A percentile compares a stretch with the other conserved stretches of the same genome.
phyloP scores from a whole-genome alignment of 257 asterid genomes.

The Fraxinus quadrangulata region DNA sequence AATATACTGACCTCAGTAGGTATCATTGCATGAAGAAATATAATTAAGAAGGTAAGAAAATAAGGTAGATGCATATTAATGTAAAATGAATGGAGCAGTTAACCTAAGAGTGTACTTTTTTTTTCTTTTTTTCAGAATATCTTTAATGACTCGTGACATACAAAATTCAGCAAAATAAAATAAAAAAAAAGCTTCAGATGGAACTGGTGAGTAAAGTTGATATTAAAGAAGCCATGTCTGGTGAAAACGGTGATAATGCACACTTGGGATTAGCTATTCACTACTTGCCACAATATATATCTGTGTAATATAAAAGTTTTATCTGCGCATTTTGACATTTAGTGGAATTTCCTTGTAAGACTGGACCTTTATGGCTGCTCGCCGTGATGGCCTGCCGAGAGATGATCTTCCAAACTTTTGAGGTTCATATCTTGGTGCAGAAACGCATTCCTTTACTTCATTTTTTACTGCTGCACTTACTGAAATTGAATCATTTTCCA shows the following conservation, averaged over 20 bases:
- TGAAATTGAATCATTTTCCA: slow-evolving; percentile 37
- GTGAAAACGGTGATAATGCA: neutral
- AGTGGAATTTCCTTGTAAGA: slow-evolving; percentile 67
- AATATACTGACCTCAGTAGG: neutral
- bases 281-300: neutral
- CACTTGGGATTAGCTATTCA: neutral
- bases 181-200: neutral
- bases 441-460: slow-evolving; percentile 28
- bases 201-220: neutral
- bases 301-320: neutral
- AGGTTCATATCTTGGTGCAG: slow-evolving; percentile 28
- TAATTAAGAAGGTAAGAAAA: neutral
- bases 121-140: neutral
- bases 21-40: neutral
- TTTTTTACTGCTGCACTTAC: slow-evolving; percentile 18
- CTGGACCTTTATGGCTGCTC: slow-evolving; percentile 66
- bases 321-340: slow-evolving; percentile 73
- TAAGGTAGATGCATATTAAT: neutral
- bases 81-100: neutral
- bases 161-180: neutral
- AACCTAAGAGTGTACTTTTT: neutral
- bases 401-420: slow-evolving; percentile 43
- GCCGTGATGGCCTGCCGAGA: slow-evolving; percentile 61
- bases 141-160: neutral
- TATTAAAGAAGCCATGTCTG: neutral